Evolutionary conservation across 116 monocot genomes (phyloP), one percentile per base, ranked within the genome.

Genomic region (Posidonia oceanica): DNA sequence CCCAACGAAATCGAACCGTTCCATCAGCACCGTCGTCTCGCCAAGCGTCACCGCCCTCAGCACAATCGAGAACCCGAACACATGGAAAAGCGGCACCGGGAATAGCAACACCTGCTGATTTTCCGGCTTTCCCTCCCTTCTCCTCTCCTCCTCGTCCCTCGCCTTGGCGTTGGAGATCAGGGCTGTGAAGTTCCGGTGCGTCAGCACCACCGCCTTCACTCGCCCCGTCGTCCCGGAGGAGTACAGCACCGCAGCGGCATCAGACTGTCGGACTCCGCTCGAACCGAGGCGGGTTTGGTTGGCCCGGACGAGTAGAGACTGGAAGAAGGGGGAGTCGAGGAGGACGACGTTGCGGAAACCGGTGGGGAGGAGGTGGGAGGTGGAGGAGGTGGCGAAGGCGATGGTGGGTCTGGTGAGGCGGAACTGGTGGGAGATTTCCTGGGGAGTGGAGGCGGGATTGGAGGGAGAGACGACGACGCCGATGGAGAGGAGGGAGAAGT

Each of bases 151-250:
- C 17, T 7, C 39, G 3, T 11, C 39, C 4, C 4, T 14, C 3
- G 36, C 57, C 17, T 59, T 56, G 10, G 17, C 11, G 7, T 3
- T 55, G 1, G 75, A 66, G 61, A 76, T 63, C 20, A 84, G 37
- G 36, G 90, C 79, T 14, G 88, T 83, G 71, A 88, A 52, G 79
- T 88, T 94, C 1, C 82, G 72, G 75, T 94, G 87, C 10, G 83
- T 71, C n/a, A 90, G 66, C 38, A 39, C 74, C 3, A 80, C 94
- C 3, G 85, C 90, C 64, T 94, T 94, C n/a, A 80, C 77, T 10
- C 67, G 23, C n/a, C 96, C 96, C 16, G 96, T 96, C 4, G 91
- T 96, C 13, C 91, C 96, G 2, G 88, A 89, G 4, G 89, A 89
- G 89, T 78, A 96, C 4, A 96, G 74, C 14, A 89, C 78, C 66